A percentile compares a stretch with the other conserved stretches of the same genome.
Conservation (phyloP, 441 rosid genomes). For the Euphorbia schlechtendalii region DNA sequence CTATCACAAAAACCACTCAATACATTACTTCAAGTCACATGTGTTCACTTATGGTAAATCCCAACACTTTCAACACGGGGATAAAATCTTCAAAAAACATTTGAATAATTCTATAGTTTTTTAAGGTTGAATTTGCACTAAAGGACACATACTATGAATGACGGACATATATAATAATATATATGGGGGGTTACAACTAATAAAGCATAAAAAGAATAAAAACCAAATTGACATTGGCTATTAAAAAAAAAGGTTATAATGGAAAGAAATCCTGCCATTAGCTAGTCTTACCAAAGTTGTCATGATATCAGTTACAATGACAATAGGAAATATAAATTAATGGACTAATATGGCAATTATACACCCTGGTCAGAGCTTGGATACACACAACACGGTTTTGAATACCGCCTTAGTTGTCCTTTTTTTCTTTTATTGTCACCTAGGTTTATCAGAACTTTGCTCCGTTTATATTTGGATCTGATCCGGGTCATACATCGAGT, state of each 20-base stretch:
- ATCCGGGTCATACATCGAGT: too few relatives aligned
- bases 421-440: too few relatives aligned
- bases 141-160: not conserved
- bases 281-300: not conserved
- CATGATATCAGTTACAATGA: not conserved
- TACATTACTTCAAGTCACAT: too few relatives aligned
- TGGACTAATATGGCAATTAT: not conserved
- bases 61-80: too few relatives aligned
- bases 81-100: too few relatives aligned
- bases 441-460: too few relatives aligned
- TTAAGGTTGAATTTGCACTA: not conserved
- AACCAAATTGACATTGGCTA: not conserved
- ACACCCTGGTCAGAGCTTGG: not conserved
- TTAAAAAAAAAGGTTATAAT: not conserved
- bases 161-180: not conserved
- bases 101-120: not conserved
- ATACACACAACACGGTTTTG: too few relatives aligned
- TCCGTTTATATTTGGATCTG: too few relatives aligned
- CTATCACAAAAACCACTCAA: too few relatives aligned
- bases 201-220: not conserved
- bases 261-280: slow-evolving; percentile 4
- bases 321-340: not conserved
- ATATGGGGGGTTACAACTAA: not conserved
- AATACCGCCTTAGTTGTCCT: too few relatives aligned
- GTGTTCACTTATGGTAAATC: too few relatives aligned